Base-by-base conservation (phyloP, 371 early-diverging fungal genomes). In the Saksenaea vasiformis region DNA sequence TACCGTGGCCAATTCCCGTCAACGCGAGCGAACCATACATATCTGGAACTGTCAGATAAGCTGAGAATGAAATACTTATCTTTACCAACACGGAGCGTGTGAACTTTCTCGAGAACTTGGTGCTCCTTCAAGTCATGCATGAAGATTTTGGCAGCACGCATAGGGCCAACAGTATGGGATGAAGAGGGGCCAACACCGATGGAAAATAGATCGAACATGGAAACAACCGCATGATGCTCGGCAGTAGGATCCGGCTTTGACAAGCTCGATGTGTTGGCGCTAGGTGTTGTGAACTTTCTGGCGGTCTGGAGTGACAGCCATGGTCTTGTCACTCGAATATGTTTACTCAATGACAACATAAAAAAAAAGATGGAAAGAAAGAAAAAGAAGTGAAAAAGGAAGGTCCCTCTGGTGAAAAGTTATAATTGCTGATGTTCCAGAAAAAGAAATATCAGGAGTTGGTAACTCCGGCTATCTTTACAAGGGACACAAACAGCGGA, bases 71-170 rank as follows among this genome's bases (percentile, higher is more conserved):
- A 14, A 44, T 31, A 34, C 14, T 47, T 37, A 27, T 5, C 38
- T 58, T 67, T 78, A 81, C 81, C 81, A 28, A 95, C 90, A 38
- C 95, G 88, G 43, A 97, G 73, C 15, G 80, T 80, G 27, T 66
- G 66, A 5, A 93, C 90, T 68, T 83, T 86, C 27, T 87, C 86
- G 22, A 95, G 82, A n/a, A 95, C 81, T 2, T 79, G 67, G 67
- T 88, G 88, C 24, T 87, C 81, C 79, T 81, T 84, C 51, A 96
- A 71, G 65, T 96, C 95, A 62, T 87, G 85, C 38, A 95, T 85
- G 78, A 97, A 97, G 62, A 95, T 94, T 74, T 92, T 93, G 24
- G 95, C 95, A 14, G 98, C 96, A 35, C 98, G 88, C 96, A 97
- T 96, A 4, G 98, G 98, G 15, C 98, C 98, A 15, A 96, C 96